These are phyloP conservation scores for Psidium friedrichsthalianum DNA, from an alignment of 345 rosid genomes.

Conservation along the genomic window DNA sequence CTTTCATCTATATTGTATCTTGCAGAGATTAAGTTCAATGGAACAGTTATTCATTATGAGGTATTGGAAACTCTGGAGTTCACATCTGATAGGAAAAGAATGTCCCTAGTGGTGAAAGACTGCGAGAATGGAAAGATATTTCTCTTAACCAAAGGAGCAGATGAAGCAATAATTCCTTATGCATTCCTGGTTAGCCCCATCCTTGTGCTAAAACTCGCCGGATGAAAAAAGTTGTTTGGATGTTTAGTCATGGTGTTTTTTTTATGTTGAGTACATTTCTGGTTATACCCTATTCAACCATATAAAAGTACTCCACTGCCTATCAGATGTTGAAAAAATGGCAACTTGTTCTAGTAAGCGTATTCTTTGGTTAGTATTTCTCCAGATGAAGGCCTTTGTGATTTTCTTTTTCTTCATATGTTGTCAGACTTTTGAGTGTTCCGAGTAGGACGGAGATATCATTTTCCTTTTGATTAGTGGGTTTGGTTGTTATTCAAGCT, in stretches of 20 bases:
- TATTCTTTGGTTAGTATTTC: neutral
- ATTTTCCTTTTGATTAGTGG: neutral
- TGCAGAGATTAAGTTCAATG: constrained; percentile 72
- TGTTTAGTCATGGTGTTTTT: neutral
- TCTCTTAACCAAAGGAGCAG: constrained; percentile 94
- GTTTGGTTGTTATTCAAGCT: neutral
- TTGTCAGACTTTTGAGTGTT: neutral
- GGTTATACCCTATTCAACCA: neutral
- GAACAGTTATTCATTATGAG: constrained; percentile 49
- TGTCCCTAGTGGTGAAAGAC: constrained; percentile 89
- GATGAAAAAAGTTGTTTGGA: neutral
- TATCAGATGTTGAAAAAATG: neutral
- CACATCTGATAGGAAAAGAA: constrained; percentile 95
- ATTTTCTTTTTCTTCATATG: neutral
- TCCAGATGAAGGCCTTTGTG: neutral
- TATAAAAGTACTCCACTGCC: neutral
- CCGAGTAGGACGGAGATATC: neutral
- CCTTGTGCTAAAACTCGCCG: neutral
- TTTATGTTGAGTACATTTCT: neutral
- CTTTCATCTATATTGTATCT: neutral
- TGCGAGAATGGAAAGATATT: constrained; percentile 57
- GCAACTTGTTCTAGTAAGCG: neutral
- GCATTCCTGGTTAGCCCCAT: constrained; percentile 52
- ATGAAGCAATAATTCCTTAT: constrained; percentile 85
- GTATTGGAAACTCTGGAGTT: constrained; percentile 83